These are phyloP conservation scores for Aspergillus clavatus DNA, from an alignment of 2,329 filamentous ascomycete species.

Conservation along the genomic window DNA sequence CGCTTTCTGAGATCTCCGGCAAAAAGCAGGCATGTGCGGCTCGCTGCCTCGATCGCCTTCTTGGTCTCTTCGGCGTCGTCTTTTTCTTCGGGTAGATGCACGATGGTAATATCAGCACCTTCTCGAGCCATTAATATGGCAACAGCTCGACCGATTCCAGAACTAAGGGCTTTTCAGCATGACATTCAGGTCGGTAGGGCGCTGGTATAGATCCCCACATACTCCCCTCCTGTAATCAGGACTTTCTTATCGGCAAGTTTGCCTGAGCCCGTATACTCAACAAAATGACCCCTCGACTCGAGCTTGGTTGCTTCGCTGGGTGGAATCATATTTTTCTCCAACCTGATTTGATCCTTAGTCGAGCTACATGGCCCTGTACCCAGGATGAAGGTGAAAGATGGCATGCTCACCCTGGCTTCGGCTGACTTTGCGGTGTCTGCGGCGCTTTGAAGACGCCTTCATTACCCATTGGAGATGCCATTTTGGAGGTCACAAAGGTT, in stretches of 20 bases:
- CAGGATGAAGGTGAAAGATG: no score
- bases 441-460: constrained; percentile 22
- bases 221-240: constrained; percentile 55
- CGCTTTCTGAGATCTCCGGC: constrained; percentile 48
- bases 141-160: constrained; percentile 52
- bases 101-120: constrained; percentile 53
- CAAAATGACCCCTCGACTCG: constrained; percentile 22
- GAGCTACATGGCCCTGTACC: background rate
- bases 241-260: constrained; percentile 50
- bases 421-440: constrained; percentile 19
- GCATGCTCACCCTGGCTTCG: constrained; percentile 23
- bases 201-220: no score
- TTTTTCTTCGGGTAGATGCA: constrained; percentile 54
- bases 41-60: constrained; percentile 49
- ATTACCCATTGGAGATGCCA: constrained; percentile 22
- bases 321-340: constrained; percentile 18
- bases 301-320: constrained; percentile 34
- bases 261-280: constrained; percentile 43
- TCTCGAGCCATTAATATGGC: constrained; percentile 55
- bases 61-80: constrained; percentile 53
- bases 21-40: constrained; percentile 46
- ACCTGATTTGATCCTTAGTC: background rate
- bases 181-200: no score
- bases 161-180: constrained; percentile 30
- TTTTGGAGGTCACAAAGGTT: constrained; percentile 7